Evolutionary conservation across 768 basidiomycete species (phyloP).

Genomic region (Phaffia australis): DNA sequence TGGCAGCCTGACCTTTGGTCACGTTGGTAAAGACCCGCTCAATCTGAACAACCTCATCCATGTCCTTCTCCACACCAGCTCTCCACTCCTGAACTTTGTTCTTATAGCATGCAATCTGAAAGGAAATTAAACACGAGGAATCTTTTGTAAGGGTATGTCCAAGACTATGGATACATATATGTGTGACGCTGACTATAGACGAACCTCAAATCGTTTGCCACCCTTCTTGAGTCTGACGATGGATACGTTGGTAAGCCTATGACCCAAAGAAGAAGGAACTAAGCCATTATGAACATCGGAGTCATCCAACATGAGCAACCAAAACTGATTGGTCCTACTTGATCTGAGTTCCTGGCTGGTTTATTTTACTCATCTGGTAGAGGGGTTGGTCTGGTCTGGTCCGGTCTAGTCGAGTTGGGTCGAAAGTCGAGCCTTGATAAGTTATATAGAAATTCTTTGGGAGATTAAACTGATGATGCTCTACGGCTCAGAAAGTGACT

Average conservation of each 20-base stretch:
- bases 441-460: not conserved
- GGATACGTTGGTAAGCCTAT: slow-evolving; percentile 89
- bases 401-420: not conserved
- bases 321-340: slow-evolving; percentile 29
- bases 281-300: not conserved
- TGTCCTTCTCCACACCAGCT: slow-evolving; percentile 80
- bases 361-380: slow-evolving; percentile 29
- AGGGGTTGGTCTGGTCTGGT: not conserved
- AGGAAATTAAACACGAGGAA: no score
- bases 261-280: slow-evolving; percentile 7
- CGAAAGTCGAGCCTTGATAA: not conserved
- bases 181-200: slow-evolving; percentile 22
- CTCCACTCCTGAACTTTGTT: slow-evolving; percentile 98
- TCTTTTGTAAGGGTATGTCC: not conserved
- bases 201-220: slow-evolving; percentile 94
- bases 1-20: slow-evolving; percentile 88
- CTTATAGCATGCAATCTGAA: slow-evolving; percentile 92
- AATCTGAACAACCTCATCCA: slow-evolving; percentile 94
- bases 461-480: no score
- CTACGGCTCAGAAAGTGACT: no score
- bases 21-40: slow-evolving; percentile 92
- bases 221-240: slow-evolving; percentile 92
- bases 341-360: slow-evolving; percentile 37
- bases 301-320: not conserved
- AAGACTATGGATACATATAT: not conserved